Percentiles rank a stretch among this genome's conserved stretches.
phyloP scores from a whole-genome alignment of 495 filamentous ascomycete species.

The Tetracladium setigerum region DNA sequence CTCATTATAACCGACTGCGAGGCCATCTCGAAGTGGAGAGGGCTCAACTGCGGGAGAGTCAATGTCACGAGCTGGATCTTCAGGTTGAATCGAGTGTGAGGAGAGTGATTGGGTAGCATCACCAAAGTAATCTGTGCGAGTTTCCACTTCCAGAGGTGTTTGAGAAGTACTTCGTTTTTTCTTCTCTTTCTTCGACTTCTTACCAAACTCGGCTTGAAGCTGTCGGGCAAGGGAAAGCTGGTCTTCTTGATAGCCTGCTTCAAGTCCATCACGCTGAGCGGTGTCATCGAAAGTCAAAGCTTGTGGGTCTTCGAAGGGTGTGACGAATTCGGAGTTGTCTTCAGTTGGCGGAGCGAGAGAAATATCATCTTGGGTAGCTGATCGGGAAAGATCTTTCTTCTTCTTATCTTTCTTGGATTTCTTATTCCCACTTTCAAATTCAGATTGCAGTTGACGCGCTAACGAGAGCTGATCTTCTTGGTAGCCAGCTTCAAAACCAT shows the following conservation, averaged over 20 bases:
- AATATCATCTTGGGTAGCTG: conserved; percentile 14
- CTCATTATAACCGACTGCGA: conserved; percentile 9
- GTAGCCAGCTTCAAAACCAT: conserved; percentile 16
- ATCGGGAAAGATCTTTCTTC: conserved; percentile 5
- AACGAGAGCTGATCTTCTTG: neutral
- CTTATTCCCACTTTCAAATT: conserved; percentile 20
- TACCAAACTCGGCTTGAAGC: conserved; percentile 27
- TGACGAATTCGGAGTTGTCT: neutral
- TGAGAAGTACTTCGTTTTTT: conserved; percentile 14
- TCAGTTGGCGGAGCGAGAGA: neutral
- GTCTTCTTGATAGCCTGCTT: conserved; percentile 14
- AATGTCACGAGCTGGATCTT: neutral
- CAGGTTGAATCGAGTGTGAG: neutral
- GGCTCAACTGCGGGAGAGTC: neutral
- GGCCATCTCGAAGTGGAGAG: conserved; percentile 1
- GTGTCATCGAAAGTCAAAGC: too few species aligned
- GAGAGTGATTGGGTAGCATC: neutral
- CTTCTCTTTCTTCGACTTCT: conserved; percentile 33
- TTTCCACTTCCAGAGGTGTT: conserved; percentile 5
- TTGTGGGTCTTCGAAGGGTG: neutral
- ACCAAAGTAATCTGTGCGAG: conserved; percentile 7
- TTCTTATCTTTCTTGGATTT: conserved; percentile 38
- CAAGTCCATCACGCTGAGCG: neutral
- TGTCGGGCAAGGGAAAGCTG: conserved; percentile 28
- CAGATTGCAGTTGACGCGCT: conserved; percentile 13